Base-by-base conservation (phyloP, 140 eudicot genomes). In the Anethum foeniculum region DNA sequence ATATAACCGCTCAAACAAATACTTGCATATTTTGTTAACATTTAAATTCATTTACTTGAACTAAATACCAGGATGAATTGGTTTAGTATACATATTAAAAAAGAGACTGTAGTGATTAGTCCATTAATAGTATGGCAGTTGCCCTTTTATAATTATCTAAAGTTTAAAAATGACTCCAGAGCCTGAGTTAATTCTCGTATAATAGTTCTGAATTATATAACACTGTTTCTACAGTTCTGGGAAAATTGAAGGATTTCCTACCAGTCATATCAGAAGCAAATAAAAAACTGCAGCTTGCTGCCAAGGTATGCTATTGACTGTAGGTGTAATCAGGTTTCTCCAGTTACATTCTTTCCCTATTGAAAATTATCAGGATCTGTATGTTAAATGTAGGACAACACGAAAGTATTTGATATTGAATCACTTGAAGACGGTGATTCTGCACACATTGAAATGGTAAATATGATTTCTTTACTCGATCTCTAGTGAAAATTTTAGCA, bases 401-500 rank as follows among this genome's bases (percentile, higher is more conserved):
- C 92, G 6, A 85, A 85, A 34, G 83, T 78, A 4, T 89, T 82
- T 71, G 87, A 86, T 38, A 89, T 89, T 79, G 92, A 89, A 79
- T 86, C 78, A 47, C 81, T 89, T 10, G 79, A 62, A 43, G 90
- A 85, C 34, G 41, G 79, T 54, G 88, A 84, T 85, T 82, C 90
- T 80, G 83, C 83, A 67, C 80, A 67, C 81, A 89, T 89, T 41
- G 90, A 86, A 85, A 84, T 89, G 92, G 91, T 88, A 83, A 77
- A 39, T 60, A 27, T 30, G 21, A 27, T 43, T 64, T 25, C 2
- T 41, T 36, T 25, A 62, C 65, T 49, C 6, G 46, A 41, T 44
- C 1, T 78, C 34, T 77, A 6, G 6, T 60, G 23, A 48, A 25
- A 15, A 46, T 47, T 75, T 0, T 27, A 14, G 43, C 62, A 47